Evolutionary conservation across 345 rosid genomes (phyloP).

Genomic region (Ailanthus altissimus): DNA sequence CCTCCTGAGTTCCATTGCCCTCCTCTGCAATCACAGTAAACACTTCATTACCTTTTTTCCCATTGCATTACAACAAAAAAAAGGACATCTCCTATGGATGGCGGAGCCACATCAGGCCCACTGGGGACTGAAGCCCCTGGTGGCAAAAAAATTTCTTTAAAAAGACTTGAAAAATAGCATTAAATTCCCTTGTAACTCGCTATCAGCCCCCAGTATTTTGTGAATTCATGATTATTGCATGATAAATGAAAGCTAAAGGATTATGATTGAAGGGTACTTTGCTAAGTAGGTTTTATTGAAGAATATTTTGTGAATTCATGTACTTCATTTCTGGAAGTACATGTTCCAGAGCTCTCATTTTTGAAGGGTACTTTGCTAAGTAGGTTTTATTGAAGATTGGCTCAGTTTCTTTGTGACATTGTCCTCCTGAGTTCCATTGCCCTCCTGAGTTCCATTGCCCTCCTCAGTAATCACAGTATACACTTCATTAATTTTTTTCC

Average conservation of each 20-base stretch:
- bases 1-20: slow-evolving; percentile 96
- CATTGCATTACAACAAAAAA: neutral
- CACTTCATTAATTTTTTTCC: neutral
- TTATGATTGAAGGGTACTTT: no score
- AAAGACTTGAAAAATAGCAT: no score
- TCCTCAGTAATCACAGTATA: slow-evolving; percentile 49
- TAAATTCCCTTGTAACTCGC: no score
- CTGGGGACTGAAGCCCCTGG: no score
- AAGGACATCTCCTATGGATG: neutral
- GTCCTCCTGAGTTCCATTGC: slow-evolving; percentile 90
- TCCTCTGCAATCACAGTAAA: slow-evolving; percentile 50
- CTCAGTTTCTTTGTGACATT: slow-evolving; percentile 78
- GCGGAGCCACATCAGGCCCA: no score
- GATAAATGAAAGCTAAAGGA: no score
- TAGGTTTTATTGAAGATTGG: slow-evolving; percentile 55
- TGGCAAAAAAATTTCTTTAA: no score
- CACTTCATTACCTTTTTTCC: neutral
- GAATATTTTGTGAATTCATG: no score
- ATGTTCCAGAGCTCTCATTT: slow-evolving; percentile 71
- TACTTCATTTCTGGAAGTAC: slow-evolving; percentile 59
- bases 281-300: no score
- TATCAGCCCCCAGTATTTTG: neutral
- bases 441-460: no score
- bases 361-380: slow-evolving; percentile 71
- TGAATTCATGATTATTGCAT: neutral